Evolutionary conservation across 768 basidiomycete genomes (phyloP).

Genomic region (Sarcomyxa edulis): DNA sequence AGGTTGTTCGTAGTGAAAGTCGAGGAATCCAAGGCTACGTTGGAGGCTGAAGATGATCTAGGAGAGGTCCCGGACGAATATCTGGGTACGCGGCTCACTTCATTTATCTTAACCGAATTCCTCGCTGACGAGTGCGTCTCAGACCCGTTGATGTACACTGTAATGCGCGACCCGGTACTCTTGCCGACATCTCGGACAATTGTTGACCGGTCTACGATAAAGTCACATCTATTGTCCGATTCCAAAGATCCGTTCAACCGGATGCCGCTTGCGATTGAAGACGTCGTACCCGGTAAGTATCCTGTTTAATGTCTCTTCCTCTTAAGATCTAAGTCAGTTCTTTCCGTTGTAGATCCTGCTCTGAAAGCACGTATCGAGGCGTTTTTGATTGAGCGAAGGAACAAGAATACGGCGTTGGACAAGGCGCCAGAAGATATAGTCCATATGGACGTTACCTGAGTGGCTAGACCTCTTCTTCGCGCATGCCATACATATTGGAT

Average conservation of each 20-base stretch:
- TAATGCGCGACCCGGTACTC: slow-evolving; percentile 95
- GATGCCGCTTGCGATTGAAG: slow-evolving; percentile 69
- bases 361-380: slow-evolving; percentile 71
- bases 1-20: slow-evolving; percentile 71
- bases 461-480: too few species aligned
- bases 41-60: slow-evolving; percentile 88
- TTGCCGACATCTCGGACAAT: slow-evolving; percentile 77
- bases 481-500: too few species aligned
- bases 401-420: slow-evolving; percentile 22
- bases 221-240: slow-evolving; percentile 89
- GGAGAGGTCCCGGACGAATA: slow-evolving; percentile 96
- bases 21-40: slow-evolving; percentile 71
- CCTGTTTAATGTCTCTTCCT: slow-evolving; percentile 1
- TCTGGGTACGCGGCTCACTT: slow-evolving; percentile 73
- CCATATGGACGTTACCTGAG: not conserved
- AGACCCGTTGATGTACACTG: slow-evolving; percentile 87
- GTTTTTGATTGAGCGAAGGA: slow-evolving; percentile 57
- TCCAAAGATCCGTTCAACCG: slow-evolving; percentile 96
- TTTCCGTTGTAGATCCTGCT: slow-evolving; percentile 50
- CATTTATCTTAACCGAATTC: slow-evolving; percentile 6
- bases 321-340: slow-evolving; percentile 10
- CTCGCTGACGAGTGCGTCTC: slow-evolving; percentile 5
- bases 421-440: not conserved
- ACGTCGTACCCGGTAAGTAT: slow-evolving; percentile 67
- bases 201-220: slow-evolving; percentile 89